Percentiles rank a stretch among this genome's conserved stretches.
These are phyloP conservation scores for Ochetophila trinervis DNA, from an alignment of 306 rosid genomes.

Conservation along the genomic window DNA sequence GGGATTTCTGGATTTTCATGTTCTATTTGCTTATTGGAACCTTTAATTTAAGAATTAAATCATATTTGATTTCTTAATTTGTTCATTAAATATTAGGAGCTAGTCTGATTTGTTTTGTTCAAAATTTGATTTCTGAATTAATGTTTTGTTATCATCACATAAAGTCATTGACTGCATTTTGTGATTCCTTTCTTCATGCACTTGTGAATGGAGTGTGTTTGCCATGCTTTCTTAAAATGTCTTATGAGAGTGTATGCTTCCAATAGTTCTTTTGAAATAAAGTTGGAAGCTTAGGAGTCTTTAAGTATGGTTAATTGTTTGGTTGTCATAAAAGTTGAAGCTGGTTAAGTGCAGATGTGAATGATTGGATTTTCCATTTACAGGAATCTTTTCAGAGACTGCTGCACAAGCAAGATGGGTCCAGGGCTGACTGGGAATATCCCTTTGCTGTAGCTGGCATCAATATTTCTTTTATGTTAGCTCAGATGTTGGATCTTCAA, in stretches of 20 bases:
- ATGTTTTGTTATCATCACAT: no score
- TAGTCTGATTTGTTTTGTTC: no score
- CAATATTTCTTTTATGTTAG: slow-evolving; percentile 85
- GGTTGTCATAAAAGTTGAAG: background rate
- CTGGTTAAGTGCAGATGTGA: background rate
- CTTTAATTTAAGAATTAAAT: no score
- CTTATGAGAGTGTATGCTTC: background rate
- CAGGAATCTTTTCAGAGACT: slow-evolving; percentile 82
- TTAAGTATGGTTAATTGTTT: background rate
- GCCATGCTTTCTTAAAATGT: background rate
- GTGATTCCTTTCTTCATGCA: no score
- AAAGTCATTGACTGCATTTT: no score
- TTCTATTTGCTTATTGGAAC: no score
- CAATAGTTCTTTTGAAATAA: background rate
- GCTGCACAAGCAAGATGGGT: slow-evolving; percentile 79
- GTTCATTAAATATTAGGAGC: no score
- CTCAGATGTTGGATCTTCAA: slow-evolving; percentile 82
- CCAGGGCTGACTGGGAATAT: slow-evolving; percentile 96
- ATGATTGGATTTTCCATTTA: slow-evolving; percentile 7
- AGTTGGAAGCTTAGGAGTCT: background rate
- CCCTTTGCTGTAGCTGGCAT: slow-evolving; percentile 97
- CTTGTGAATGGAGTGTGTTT: background rate
- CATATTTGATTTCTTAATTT: no score
- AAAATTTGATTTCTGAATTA: no score
- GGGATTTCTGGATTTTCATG: no score